Evolutionary conservation across 345 rosid genomes (phyloP), one percentile per base, ranked within the genome.

Genomic region (Nasturtium officinale): DNA sequence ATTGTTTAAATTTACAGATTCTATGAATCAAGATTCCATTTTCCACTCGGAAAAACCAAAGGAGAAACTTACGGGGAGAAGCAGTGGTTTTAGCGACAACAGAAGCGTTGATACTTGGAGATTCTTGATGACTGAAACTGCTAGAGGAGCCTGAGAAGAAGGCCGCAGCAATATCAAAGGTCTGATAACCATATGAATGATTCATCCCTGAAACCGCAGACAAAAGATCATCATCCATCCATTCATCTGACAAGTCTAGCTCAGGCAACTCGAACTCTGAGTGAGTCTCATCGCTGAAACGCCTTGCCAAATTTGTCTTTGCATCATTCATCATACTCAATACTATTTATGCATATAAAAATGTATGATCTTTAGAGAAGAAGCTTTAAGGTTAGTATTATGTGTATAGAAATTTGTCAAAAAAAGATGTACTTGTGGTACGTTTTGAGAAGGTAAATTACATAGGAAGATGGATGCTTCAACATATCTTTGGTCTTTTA

Each of bases 221-320:
- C 2, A 79, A 61, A 29, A 81, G 85, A 43, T 82, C 85, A 9
- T 81, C 84, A 33, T 86, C 83, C 11, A 69, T 20, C 95, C 91
- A 91, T 53, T 79, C 88, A 42, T 85, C 89, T 20, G 86, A 71
- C 55, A 57, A 69, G 9, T 81, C 65, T 56, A 81, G 82, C 12
- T 87, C 97, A 1, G 86, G 72, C 17, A 85, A 45, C 68, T 90
- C 90, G 35, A 90, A 86, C 28, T 59, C 74, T 8, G 77, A 78
- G 46, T 59, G 69, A 54, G 73, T 67, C 3, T 61, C 78, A 72
- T 46, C 73, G 51, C 73, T 77, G 48, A 71, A 48, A 71, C 72
- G 70, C 56, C 30, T 71, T 37, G 11, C 72, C 37, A 77, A 57
- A 54, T 71, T 64, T 50, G 55, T 51, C 3, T 48, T 72, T 51